These are phyloP conservation scores for Yarrowia hollandica DNA, from an alignment of 805 yeast genomes.

Conservation along the genomic window DNA sequence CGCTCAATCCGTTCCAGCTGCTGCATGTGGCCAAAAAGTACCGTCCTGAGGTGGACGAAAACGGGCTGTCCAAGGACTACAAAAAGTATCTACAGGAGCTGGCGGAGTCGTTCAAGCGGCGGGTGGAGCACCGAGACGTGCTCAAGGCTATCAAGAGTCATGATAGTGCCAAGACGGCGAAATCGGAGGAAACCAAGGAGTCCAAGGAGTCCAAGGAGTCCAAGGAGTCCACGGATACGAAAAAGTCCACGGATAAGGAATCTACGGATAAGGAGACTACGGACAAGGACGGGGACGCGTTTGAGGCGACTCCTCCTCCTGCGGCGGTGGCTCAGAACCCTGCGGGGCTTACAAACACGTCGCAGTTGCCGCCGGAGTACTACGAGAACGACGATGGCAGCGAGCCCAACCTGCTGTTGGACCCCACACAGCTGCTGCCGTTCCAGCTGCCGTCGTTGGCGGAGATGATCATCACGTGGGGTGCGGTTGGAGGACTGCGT, in stretches of 20 bases:
- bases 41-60: slow-evolving; percentile 81
- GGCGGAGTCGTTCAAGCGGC: slow-evolving; percentile 38
- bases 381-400: slow-evolving; percentile 34
- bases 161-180: slow-evolving; percentile 10
- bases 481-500: slow-evolving; percentile 64
- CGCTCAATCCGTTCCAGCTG: slow-evolving; percentile 68
- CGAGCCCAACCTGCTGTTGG: slow-evolving; percentile 39
- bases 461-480: slow-evolving; percentile 74
- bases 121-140: slow-evolving; percentile 24
- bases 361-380: slow-evolving; percentile 20
- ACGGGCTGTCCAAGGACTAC: slow-evolving; percentile 57
- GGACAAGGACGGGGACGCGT: background rate
- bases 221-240: background rate
- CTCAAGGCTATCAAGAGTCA: slow-evolving; percentile 26
- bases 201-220: background rate
- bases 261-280: background rate
- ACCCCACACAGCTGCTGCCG: slow-evolving; percentile 44
- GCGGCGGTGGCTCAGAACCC: background rate
- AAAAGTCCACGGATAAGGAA: background rate
- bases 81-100: slow-evolving; percentile 47
- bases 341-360: slow-evolving; percentile 22
- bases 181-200: slow-evolving; percentile 1
- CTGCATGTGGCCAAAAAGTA: slow-evolving; percentile 71
- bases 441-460: slow-evolving; percentile 69
- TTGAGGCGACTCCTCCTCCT: slow-evolving; percentile 19